Conservation (phyloP, 371 early-diverging fungal species). For the Smittium culicis region DNA sequence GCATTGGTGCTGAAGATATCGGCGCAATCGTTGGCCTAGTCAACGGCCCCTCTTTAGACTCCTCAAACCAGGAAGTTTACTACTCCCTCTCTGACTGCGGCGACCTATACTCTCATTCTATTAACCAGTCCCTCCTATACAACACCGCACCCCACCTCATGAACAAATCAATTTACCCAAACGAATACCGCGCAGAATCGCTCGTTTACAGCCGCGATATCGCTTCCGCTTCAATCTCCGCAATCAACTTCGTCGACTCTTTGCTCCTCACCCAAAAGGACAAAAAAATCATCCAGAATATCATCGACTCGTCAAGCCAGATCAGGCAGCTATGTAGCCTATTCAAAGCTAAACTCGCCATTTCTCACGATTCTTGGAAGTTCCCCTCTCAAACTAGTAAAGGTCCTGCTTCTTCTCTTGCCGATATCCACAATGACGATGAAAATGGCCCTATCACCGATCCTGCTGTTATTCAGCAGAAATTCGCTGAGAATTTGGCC, state of each 20-base stretch:
- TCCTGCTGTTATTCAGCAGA: background rate
- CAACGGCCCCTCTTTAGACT: constrained; percentile 14
- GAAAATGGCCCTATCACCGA: background rate
- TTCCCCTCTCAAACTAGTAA: constrained; percentile 16
- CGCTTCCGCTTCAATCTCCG: constrained; percentile 15
- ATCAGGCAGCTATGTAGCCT: constrained; percentile 23
- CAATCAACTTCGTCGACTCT: constrained; percentile 14
- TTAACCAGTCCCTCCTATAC: constrained; percentile 15
- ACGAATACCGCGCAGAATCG: constrained; percentile 12
- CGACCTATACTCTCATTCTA: constrained; percentile 27
- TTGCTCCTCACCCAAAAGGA: constrained; percentile 9
- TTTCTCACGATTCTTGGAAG: constrained; percentile 20
- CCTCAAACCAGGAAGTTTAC: constrained; percentile 10
- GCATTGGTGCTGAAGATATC: constrained; percentile 28
- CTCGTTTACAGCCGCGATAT: constrained; percentile 26
- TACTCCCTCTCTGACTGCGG: constrained; percentile 31
- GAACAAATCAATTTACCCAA: constrained; percentile 5
- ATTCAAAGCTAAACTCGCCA: constrained; percentile 26
- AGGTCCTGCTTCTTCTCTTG: background rate
- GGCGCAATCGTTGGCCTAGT: constrained; percentile 29
- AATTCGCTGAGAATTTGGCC: constrained; percentile 15
- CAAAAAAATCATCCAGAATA: background rate
- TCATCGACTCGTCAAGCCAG: constrained; percentile 9
- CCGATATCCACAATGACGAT: background rate
- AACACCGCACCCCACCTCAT: constrained; percentile 18